Conservation (phyloP, 1,284 basidiomycete species). For the Rhodotorula sp. region DNA sequence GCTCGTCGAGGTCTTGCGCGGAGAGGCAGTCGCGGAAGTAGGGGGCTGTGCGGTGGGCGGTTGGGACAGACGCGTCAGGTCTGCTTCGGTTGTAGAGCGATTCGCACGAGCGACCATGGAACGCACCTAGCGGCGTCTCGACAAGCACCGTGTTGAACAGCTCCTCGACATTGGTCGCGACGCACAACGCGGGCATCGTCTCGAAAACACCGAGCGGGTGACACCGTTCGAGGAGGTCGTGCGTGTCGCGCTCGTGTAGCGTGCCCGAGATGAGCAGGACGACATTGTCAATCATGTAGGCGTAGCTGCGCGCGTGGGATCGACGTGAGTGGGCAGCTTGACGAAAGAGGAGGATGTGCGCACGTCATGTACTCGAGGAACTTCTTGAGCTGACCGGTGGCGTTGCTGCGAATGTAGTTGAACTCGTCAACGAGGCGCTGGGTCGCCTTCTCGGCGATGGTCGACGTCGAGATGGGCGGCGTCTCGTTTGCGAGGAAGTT, state of each 20-base stretch:
- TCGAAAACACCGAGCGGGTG: slow-evolving; percentile 97
- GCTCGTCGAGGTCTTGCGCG: slow-evolving; percentile 93
- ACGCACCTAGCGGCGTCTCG: slow-evolving; percentile 89
- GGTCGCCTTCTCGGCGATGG: slow-evolving; percentile 93
- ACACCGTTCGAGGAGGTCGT: slow-evolving; percentile 93
- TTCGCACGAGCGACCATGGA: no score
- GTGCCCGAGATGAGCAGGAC: slow-evolving; percentile 97
- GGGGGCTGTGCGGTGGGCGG: slow-evolving; percentile 63
- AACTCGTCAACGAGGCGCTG: slow-evolving; percentile 95
- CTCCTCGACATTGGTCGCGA: slow-evolving; percentile 99
- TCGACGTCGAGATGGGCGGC: slow-evolving; percentile 89
- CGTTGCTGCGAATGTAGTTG: slow-evolving; percentile 88
- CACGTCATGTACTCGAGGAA: slow-evolving; percentile 98
- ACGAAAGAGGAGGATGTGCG: slow-evolving; percentile 40
- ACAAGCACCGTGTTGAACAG: slow-evolving; percentile 95
- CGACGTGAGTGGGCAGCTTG: background rate
- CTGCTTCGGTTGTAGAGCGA: background rate
- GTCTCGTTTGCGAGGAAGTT: slow-evolving; percentile 98
- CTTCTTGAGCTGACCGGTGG: slow-evolving; percentile 84
- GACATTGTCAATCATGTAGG: slow-evolving; percentile 99
- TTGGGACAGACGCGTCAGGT: background rate
- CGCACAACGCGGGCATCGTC: slow-evolving; percentile 98
- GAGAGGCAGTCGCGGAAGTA: slow-evolving; percentile 97
- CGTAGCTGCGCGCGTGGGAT: slow-evolving; percentile 63
- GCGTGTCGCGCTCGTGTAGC: slow-evolving; percentile 94